Evolutionary conservation across 164 flowering plant species (phyloP), one percentile per base, ranked within the genome.

Genomic region (Vitis riparia): DNA sequence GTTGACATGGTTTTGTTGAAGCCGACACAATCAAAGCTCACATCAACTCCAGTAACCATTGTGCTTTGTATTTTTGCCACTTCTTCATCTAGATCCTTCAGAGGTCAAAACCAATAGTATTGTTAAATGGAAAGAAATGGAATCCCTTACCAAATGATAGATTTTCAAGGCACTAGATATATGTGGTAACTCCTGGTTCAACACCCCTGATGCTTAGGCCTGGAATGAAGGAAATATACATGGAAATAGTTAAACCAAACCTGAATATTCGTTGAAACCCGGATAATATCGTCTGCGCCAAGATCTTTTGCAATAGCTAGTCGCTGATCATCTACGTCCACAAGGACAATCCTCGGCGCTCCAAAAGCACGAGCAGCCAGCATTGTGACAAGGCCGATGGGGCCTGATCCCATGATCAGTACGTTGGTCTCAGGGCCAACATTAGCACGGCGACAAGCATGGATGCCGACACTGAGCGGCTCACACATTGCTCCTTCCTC

Each of bases 401-500:
- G 88, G 27, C 97, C 92, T 5, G 94, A 90, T 73, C 97, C 94
- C 84, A 89, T 81, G 63, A 89, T 75, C 81, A 91, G 65, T 0
- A 88, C 90, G 65, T 79, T 87, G 11, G 89, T 89, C 69, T 88
- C 94, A 1, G 92, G 86, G 55, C 88, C 86, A 68, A 88, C 56
- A 32, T 76, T 72, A 27, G 90, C 94, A 49, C 94, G 86, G 0
- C 89, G 89, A 70, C 94, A 91, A 69, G 91, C 91, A 79, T 91
- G 92, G 16, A 91, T 80, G 47, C 92, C 97, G 62, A 91, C 97
- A 73, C 97, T 91, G 5, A 91, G 75, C 23, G 97, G 97, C 79
- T 91, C 97, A 78, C 94, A 89, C 94, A 91, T 89, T n/a, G 97
- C 97, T 49, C 94, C 97, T 81, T 89, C 97, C 67, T 91, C 97